phyloP scores from a whole-genome alignment of 805 yeast species.

The Candida tammaniensis region DNA sequence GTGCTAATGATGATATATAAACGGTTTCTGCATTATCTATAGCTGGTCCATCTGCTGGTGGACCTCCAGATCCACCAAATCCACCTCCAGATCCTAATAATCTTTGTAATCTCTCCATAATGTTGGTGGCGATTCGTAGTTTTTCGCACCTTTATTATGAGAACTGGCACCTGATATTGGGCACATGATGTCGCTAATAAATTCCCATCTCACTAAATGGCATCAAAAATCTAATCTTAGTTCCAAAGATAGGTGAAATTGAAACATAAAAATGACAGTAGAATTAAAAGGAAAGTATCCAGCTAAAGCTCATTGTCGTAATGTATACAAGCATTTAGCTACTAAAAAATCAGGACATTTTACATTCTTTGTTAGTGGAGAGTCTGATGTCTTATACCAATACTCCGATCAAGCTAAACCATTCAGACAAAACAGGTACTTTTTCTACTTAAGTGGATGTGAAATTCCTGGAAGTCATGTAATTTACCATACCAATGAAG shows the following conservation, averaged over 20 bases:
- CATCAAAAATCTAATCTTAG: neutral
- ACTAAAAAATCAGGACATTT: slow-evolving; percentile 19
- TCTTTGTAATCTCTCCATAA: slow-evolving; percentile 52
- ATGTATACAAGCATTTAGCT: slow-evolving; percentile 43
- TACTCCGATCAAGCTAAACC: slow-evolving; percentile 79
- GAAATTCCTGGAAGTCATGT: slow-evolving; percentile 76
- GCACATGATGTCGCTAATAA: slow-evolving; percentile 1
- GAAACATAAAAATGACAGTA: slow-evolving; percentile 38
- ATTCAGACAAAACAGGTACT: slow-evolving; percentile 87
- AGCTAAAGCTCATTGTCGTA: slow-evolving; percentile 71
- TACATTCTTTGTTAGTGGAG: slow-evolving; percentile 61
- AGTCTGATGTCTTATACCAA: slow-evolving; percentile 54
- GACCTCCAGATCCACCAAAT: slow-evolving; percentile 42
- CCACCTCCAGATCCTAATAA: slow-evolving; percentile 46
- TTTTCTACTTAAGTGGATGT: slow-evolving; percentile 82
- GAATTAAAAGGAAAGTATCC: slow-evolving; percentile 56
- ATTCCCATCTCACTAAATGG: neutral
- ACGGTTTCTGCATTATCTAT: slow-evolving; percentile 96
- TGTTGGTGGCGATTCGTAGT: slow-evolving; percentile 18
- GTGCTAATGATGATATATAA: slow-evolving; percentile 90
- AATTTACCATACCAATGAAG: slow-evolving; percentile 51
- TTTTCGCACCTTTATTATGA: slow-evolving; percentile 2
- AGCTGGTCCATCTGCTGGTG: slow-evolving; percentile 66
- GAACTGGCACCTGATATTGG: neutral
- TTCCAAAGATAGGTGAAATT: slow-evolving; percentile 1